phyloP scores from a whole-genome alignment of 345 rosid species.

The Hevea brasiliensis region DNA sequence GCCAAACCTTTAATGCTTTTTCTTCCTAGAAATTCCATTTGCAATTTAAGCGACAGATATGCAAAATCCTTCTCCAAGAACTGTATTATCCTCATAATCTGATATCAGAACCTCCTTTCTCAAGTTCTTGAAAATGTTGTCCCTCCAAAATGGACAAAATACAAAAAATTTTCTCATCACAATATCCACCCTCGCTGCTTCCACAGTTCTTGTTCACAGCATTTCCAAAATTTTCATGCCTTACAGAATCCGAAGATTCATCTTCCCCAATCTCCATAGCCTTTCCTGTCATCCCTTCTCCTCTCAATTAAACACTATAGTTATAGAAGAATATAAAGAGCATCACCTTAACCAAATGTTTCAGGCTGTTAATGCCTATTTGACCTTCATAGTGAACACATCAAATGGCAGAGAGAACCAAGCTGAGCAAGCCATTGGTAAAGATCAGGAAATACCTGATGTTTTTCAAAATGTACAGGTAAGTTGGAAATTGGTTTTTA shows the following conservation, averaged over 20 bases:
- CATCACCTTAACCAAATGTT: background rate
- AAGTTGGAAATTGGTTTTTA: conserved; percentile 1
- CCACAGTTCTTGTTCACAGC: too few species aligned
- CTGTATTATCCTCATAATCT: background rate
- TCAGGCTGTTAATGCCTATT: background rate
- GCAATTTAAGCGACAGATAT: background rate
- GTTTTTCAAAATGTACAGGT: background rate
- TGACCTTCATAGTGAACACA: background rate
- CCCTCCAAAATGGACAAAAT: background rate
- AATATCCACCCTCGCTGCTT: too few species aligned
- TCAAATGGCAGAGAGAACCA: background rate
- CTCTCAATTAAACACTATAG: background rate
- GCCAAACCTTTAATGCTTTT: background rate
- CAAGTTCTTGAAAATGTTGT: background rate
- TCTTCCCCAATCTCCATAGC: background rate
- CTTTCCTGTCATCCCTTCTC: background rate
- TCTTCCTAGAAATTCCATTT: background rate
- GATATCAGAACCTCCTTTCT: background rate
- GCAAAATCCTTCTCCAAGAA: background rate
- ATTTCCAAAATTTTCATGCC: too few species aligned
- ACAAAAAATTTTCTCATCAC: too few species aligned
- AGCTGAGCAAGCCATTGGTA: background rate
- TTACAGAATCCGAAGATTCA: too few species aligned
- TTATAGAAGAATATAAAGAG: background rate
- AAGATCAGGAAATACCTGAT: background rate